phyloP scores from a whole-genome alignment of 2,329 filamentous ascomycete species.

The Neofusicoccum sp. region DNA sequence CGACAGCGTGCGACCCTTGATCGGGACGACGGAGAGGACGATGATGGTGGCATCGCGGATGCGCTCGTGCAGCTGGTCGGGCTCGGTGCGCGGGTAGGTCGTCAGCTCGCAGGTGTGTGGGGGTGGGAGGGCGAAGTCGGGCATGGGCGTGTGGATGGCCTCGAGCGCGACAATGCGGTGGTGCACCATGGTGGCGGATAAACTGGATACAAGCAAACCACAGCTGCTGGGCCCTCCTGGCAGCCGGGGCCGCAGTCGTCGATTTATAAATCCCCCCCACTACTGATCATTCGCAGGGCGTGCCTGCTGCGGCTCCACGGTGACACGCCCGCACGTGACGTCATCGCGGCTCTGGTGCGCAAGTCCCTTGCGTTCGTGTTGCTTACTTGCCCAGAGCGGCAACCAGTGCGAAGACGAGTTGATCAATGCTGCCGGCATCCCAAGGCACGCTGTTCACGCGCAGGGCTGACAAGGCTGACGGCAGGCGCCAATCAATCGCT shows the following conservation, averaged over 20 bases:
- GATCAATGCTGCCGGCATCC: no score
- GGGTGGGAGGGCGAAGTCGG: constrained; percentile 43
- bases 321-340: not conserved
- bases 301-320: not conserved
- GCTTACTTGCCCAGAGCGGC: no score
- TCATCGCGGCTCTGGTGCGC: no score
- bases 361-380: no score
- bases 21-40: constrained; percentile 44
- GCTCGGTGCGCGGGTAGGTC: constrained; percentile 39
- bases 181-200: constrained; percentile 28
- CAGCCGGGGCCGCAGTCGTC: no score
- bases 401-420: no score
- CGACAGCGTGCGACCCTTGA: constrained; percentile 45
- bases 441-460: no score
- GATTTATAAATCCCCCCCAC: not conserved
- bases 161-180: constrained; percentile 54
- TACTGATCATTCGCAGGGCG: constrained; percentile 8
- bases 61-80: constrained; percentile 43
- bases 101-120: constrained; percentile 43
- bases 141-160: constrained; percentile 44
- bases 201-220: no score
- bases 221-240: no score
- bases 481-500: no score
- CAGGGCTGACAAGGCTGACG: no score
- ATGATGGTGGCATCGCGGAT: constrained; percentile 52